Base-by-base conservation (phyloP, 2,329 filamentous ascomycete species). In the Keithomyces neogunnii region DNA sequence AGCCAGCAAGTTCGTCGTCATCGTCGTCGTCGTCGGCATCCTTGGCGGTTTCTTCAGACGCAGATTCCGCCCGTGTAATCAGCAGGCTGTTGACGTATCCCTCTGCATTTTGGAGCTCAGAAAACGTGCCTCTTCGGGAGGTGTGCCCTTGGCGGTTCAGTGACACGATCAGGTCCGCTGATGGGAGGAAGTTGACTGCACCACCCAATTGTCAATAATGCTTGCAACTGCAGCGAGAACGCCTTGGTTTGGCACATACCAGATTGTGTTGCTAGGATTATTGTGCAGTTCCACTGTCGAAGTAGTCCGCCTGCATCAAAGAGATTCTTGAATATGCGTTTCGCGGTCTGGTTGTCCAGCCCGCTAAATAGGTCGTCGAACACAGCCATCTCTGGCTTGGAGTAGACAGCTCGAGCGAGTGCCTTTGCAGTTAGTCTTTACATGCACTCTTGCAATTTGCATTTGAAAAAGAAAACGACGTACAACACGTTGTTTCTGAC, bases 401-500 rank as follows among this genome's bases (percentile, higher is more conserved):
- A 65, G 44, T 72, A 72, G 1, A 71, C 48, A 5, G 69, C 69
- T 35, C 70, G 61, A 0, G 70, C 69, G 42, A 72, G 51, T 3
- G 69, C 60, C 68, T 69, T 13, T 7, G 7, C 39, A 42, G 39
- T 28, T 42, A 7, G 26, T 42, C 5, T 42, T 13, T 19, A 19
- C 19, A 19, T 19, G 19, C 19, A 19, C 19, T 19, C 19, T 19
- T 19, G 19, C 19, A 19, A 19, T 19, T 19, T 19, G 19, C 19
- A 19, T 19, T 19, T 19, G 19, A 19, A 19, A 19, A 19, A 19
- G 19, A 5, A 5, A 13, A n/a, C 42, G 0, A 43, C 61, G 63
- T 58, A 63, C 68, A 6, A 74, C 60, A 10, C 71, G 66, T 48
- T 73, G 69, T 53, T 69, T 71, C 55, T 77, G 74, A 0, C 74